Base-by-base conservation (phyloP, 2,329 filamentous ascomycete genomes). In the Apiospora koreana region DNA sequence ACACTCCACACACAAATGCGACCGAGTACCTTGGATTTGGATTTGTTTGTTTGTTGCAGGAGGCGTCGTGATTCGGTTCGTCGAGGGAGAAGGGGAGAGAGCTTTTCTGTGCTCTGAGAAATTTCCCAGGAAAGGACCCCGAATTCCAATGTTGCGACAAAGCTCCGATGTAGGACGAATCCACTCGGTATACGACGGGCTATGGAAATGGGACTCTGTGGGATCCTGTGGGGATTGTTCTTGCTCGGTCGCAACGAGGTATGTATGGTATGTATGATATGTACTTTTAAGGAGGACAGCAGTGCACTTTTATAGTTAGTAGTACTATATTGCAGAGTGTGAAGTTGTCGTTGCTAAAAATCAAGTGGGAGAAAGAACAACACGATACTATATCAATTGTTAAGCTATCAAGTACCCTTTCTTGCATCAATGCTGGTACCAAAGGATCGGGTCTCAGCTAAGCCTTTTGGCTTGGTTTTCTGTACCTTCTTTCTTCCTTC, bases 111-210 rank as follows among this genome's bases (percentile, higher is more conserved):
- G 54, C 28, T 38, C 31, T n/a, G 54, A 9, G 28, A 62, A 62
- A 62, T 62, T 62, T 38, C 54, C 54, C 50, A 58, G 50, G 50
- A 28, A 12, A 38, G 28, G 54, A 62, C 54, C 54, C 54, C 54
- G 54, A 62, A 62, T 38, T 38, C 54, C 35, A 62, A 62, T 38
- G 54, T 62, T 38, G 54, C 54, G 54, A 62, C 54, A 62, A 62
- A 62, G 54, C 54, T 62, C 54, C 54, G 54, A 62, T 62, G 54
- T 62, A 62, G 54, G 54, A 62, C 54, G 31, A 62, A 62, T 35
- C 54, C 54, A 62, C 54, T 62, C 54, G 54, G 54, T 62, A 62
- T 62, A 38, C 54, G 10, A 62, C 54, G 54, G 54, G 54, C 31
- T 62, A 62, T 62, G 18, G 18, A 62, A 62, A 62, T 62, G 54